Percentiles rank a stretch among this genome's conserved stretches.
These are phyloP conservation scores for Fusarium virguliforme DNA, from an alignment of 2,329 filamentous ascomycete species.

Conservation along the genomic window DNA sequence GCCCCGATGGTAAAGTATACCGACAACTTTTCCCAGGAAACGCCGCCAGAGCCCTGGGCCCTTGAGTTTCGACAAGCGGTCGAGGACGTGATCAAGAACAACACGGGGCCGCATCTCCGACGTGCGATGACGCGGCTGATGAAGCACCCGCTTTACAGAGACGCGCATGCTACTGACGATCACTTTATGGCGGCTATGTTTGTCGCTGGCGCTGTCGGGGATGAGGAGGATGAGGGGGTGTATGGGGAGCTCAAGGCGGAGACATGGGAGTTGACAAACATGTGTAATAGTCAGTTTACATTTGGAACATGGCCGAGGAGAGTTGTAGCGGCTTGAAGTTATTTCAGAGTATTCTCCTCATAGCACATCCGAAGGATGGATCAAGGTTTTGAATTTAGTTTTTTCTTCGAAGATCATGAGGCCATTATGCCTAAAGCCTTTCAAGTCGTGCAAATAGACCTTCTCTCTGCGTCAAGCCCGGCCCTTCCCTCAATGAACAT, in stretches of 20 bases:
- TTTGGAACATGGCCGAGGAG: conserved; percentile 58
- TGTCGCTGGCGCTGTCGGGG: conserved; percentile 71
- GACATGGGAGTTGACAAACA: conserved; percentile 77
- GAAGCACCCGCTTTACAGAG: conserved; percentile 77
- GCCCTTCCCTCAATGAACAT: too few species aligned
- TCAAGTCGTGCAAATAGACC: too few species aligned
- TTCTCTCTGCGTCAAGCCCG: too few species aligned
- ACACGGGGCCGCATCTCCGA: conserved; percentile 64
- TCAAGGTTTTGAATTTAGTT: too few species aligned
- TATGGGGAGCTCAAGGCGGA: conserved; percentile 68
- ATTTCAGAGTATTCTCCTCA: not conserved
- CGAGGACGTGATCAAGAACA: conserved; percentile 68
- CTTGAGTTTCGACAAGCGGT: conserved; percentile 78
- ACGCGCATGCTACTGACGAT: conserved; percentile 80
- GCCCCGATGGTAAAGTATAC: conserved; percentile 74
- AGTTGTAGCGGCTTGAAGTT: conserved; percentile 2
- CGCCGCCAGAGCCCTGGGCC: conserved; percentile 62
- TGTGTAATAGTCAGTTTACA: conserved; percentile 75
- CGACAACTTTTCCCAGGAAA: conserved; percentile 34
- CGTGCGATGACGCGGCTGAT: conserved; percentile 73
- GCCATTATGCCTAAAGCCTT: too few species aligned
- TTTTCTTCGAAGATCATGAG: too few species aligned
- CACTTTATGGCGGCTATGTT: conserved; percentile 79
- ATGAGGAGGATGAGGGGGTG: conserved; percentile 62
- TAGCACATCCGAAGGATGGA: too few species aligned